Percentiles rank a stretch among this genome's conserved stretches.
phyloP scores from a whole-genome alignment of 2,329 filamentous ascomycete species.

The Fusarium domesticum region DNA sequence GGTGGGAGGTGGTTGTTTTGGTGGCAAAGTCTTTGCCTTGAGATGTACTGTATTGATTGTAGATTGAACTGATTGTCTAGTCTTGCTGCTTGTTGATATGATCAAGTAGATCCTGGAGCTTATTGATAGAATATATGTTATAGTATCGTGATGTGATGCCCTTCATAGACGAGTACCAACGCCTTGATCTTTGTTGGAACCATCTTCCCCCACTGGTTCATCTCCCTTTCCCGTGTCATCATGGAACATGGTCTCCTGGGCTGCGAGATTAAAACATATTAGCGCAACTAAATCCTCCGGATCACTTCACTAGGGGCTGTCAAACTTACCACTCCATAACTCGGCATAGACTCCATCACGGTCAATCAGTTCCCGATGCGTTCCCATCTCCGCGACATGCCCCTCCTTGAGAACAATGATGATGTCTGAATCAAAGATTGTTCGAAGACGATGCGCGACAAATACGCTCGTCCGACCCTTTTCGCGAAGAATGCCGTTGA shows the following conservation, averaged over 20 bases:
- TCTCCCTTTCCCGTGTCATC: conserved; percentile 42
- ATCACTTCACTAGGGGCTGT: background rate
- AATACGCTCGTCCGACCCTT: conserved; percentile 91
- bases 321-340: conserved; percentile 78
- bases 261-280: conserved; percentile 34
- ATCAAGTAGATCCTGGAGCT: no score
- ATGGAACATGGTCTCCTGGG: conserved; percentile 60
- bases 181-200: background rate
- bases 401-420: conserved; percentile 90
- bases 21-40: no score
- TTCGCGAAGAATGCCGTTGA: conserved; percentile 86
- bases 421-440: conserved; percentile 88
- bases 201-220: conserved; percentile 27
- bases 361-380: conserved; percentile 80
- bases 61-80: background rate
- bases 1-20: no score
- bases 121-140: no score
- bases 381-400: conserved; percentile 82
- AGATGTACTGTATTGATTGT: background rate
- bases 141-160: no score
- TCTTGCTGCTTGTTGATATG: no score
- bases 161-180: no score
- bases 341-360: conserved; percentile 78
- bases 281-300: conserved; percentile 1
- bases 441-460: conserved; percentile 86